phyloP scores from a whole-genome alignment of 768 basidiomycete genomes.

The Ephemerocybe angulata region DNA sequence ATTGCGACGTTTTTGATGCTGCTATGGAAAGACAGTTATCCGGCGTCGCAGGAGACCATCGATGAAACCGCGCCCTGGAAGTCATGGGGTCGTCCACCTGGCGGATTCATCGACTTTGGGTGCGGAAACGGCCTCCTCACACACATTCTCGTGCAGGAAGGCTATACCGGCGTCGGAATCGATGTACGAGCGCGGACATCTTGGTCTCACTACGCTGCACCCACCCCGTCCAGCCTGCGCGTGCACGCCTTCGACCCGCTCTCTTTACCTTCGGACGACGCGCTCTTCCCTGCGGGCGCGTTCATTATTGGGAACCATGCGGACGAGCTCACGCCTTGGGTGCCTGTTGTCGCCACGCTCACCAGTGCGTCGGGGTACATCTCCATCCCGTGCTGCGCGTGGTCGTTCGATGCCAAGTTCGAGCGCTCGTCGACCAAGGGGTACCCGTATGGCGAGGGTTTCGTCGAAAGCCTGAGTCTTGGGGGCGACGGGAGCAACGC shows the following conservation, averaged over 20 bases:
- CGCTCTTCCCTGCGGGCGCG: conserved; percentile 38
- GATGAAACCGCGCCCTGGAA: too few species aligned
- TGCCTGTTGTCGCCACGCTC: conserved; percentile 74
- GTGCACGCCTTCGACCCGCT: conserved; percentile 73
- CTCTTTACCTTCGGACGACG: conserved; percentile 7
- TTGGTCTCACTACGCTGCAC: conserved; percentile 72
- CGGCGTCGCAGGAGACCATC: conserved; percentile 14
- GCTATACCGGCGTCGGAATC: conserved; percentile 80
- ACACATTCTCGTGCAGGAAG: conserved; percentile 80
- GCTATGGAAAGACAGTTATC: conserved; percentile 78
- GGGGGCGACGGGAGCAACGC: conserved; percentile 58
- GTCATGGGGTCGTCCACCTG: conserved; percentile 72
- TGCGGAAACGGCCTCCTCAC: conserved; percentile 90
- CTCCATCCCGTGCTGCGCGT: conserved; percentile 90
- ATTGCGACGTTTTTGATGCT: conserved; percentile 93
- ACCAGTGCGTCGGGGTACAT: conserved; percentile 62
- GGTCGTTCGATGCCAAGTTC: conserved; percentile 69
- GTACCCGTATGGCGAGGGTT: conserved; percentile 23
- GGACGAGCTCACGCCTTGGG: conserved; percentile 95
- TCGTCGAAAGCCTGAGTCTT: conserved; percentile 46
- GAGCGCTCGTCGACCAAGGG: conserved; percentile 42
- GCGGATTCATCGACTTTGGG: conserved; percentile 90
- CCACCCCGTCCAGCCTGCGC: conserved; percentile 57
- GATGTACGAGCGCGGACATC: conserved; percentile 84
- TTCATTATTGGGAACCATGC: conserved; percentile 96